Base-by-base conservation (phyloP, 768 basidiomycete species). In the Psilocybe tampanensis region DNA sequence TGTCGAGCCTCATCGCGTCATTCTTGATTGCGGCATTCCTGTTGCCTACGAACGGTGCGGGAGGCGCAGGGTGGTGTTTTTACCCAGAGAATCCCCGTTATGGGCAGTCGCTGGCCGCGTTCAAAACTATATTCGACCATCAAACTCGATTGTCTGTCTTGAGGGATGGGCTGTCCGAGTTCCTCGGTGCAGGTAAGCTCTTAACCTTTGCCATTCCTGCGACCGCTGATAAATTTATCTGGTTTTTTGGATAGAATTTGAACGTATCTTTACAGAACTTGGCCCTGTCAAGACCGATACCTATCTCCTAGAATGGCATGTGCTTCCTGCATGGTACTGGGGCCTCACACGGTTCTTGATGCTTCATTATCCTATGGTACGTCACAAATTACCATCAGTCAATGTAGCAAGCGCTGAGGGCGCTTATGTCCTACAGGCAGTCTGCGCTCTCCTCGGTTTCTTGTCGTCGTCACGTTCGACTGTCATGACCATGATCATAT, bases 291-390 rank as follows among this genome's bases (percentile, higher is more conserved):
- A 66, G 26, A 59, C 65, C 8, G 69, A 76, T 60, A 64, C 68
- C 2, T 61, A 68, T 13, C 58, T 65, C 2, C 62, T 76, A 9
- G 68, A 68, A 8, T 72, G 68, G 44, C 26, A 62, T 13, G 54
- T 70, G n/a, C 66, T 71, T 8, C 69, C 70, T 9, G 70, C 76
- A 1, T 78, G 75, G 75, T 66, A 74, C 56, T 80, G 79, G 78
- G 61, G 64, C 3, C 34, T 76, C 13, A 42, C 70, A 11, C 56
- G 60, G n/a, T 60, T 56, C 5, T 26, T 76, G 33, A 62, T 74
- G 1, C 32, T 67, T 7, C 70, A 73, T 15, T 68, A 73, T 54
- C 70, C 76, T 3, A 63, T 76, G 66, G 79, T 79, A 59, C 55
- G 66, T 63, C 23, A 17, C 22, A 12, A 22, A 29, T 19, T 36